Evolutionary conservation across 768 basidiomycete species (phyloP).

Genomic region (Butyriboletus loyo): DNA sequence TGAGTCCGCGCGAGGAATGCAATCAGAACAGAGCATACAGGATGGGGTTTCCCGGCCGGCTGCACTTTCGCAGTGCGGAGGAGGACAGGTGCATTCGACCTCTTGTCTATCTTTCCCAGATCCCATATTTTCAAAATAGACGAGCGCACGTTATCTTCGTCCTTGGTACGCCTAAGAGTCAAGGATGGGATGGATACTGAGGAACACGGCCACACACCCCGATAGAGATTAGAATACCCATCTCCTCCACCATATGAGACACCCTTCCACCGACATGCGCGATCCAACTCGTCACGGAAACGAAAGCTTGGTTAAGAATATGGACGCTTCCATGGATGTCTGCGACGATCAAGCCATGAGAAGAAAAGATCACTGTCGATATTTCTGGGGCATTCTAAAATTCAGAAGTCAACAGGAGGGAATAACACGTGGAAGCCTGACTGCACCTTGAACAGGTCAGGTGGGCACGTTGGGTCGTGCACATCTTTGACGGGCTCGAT

Average conservation of each 20-base stretch:
- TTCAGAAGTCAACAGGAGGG: neutral
- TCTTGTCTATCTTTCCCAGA: slow-evolving; percentile 65
- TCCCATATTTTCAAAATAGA: slow-evolving; percentile 90
- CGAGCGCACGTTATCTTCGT: slow-evolving; percentile 65
- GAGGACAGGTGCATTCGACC: slow-evolving; percentile 56
- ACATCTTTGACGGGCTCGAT: slow-evolving; percentile 70
- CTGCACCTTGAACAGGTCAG: slow-evolving; percentile 74
- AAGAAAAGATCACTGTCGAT: slow-evolving; percentile 62
- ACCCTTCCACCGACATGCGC: slow-evolving; percentile 79
- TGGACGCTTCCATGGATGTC: slow-evolving; percentile 86
- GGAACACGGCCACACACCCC: slow-evolving; percentile 55
- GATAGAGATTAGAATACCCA: slow-evolving; percentile 80
- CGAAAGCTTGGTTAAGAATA: slow-evolving; percentile 71
- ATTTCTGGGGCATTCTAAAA: slow-evolving; percentile 65
- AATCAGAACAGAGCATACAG: slow-evolving; percentile 41
- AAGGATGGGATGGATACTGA: neutral
- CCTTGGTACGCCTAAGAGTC: slow-evolving; percentile 43
- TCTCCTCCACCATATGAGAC: slow-evolving; percentile 81
- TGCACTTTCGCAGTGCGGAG: slow-evolving; percentile 78
- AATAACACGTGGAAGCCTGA: neutral
- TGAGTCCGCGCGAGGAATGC: neutral
- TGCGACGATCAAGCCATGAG: slow-evolving; percentile 69
- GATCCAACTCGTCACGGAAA: slow-evolving; percentile 68
- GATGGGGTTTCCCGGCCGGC: slow-evolving; percentile 72
- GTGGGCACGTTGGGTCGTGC: slow-evolving; percentile 70